Evolutionary conservation across 768 basidiomycete genomes (phyloP), one percentile per base, ranked within the genome.

Genomic region (Panaeolus papilionaceus): DNA sequence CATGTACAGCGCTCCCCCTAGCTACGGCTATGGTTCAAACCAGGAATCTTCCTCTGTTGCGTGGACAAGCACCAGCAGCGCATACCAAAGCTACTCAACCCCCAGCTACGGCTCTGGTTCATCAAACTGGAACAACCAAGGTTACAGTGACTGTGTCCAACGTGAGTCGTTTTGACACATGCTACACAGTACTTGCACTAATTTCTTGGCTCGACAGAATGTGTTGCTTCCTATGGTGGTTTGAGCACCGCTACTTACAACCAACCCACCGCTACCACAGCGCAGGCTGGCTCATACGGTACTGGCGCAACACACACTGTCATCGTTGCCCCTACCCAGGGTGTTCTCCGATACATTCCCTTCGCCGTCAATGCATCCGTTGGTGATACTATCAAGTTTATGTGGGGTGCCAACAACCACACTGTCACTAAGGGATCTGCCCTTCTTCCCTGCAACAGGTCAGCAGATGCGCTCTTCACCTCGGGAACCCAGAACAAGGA

Each of bases 401-500:
- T 89, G 78, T 95, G 92, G 92, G 85, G 85, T 65, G 92, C 90
- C 64, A 86, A 91, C 81, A 86, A 86, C 74, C 92, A 93, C 83
- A 94, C 92, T 38, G 93, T 94, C 73, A 94, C 93, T 71, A 91
- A 93, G 82, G 87, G 87, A 18, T 92, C 91, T 0, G 74, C 81
- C 58, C 83, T 92, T 67, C 74, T 79, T 4, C 84, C 88, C 68
- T 95, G 93, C 87, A 94, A 94, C 86, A 88, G 88, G 80, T 85
- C 90, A 23, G 67, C 74, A 23, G 86, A 87, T 62, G 72, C 73
- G 20, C 83, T 83, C 45, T 94, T 94, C 81, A 79, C 86, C 9
- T 89, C 90, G 38, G 93, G 93, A 71, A 73, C 72, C 51, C 91
- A 92, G 66, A 81, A 88, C 80, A 79, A 84, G 77, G 81, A 76